Evolutionary conservation across 768 basidiomycete species (phyloP), one percentile per base, ranked within the genome.

Genomic region (Amanita molliuscula): DNA sequence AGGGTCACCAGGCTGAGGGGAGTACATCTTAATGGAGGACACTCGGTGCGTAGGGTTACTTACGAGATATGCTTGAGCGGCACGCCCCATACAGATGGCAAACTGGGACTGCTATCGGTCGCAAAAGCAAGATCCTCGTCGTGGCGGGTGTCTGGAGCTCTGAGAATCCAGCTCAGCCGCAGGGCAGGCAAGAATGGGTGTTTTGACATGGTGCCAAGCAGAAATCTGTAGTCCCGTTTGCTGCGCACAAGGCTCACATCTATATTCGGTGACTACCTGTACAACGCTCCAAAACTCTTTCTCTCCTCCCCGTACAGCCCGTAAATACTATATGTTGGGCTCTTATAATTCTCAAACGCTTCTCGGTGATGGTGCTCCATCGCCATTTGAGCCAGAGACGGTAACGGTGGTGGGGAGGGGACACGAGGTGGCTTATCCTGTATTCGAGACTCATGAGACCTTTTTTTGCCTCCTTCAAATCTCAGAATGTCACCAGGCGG

Each of bases 251-350:
- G 47, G 25, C 16, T 37, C 47, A 48, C 48, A 41, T 48, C 38
- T 48, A 38, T 48, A 48, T 38, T 41, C 31, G 16, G 23, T 23
- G 34, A 44, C 42, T 38, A 44, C 31, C 28, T 29, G 21, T 44
- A 35, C 28, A 36, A 50, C 42, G 13, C 28, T 46, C 21, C 58
- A 48, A 58, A 56, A 54, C 79, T 80, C 66, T 77, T 84, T 55
- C 78, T 66, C 38, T 81, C 80, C 28, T 65, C 70, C 47, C 78
- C 82, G 58, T 88, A 88, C 55, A 88, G 56, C 35, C 82, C 82
- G 59, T 84, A 89, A 49, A 90, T 77, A 61, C 87, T 90, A 56
- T 89, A 89, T 4, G 88, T 89, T 15, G 88, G 85, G 58, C 87
- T 87, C 53, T 79, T 72, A 53, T 89, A 88, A 43, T 77, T 77